A percentile compares a stretch with the other conserved stretches of the same genome.
Evolutionary conservation across 805 yeast genomes (phyloP).

Genomic region (Yamadazyma olivae): DNA sequence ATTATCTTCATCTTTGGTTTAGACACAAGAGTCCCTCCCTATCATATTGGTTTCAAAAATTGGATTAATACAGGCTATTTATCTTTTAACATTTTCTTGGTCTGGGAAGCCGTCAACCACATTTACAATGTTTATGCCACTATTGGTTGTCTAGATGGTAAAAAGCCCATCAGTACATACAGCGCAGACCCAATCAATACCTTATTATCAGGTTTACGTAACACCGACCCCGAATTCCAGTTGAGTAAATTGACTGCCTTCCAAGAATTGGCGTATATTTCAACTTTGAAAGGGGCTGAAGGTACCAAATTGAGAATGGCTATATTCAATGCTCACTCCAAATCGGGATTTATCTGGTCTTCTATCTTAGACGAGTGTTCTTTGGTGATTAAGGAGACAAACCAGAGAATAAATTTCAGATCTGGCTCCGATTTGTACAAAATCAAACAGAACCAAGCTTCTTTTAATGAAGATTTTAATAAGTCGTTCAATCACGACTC

Average conservation of each 20-base stretch:
- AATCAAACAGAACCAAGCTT: constrained; percentile 18
- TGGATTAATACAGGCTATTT: constrained; percentile 26
- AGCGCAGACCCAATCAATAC: constrained; percentile 64
- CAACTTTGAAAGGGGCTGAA: constrained; percentile 45
- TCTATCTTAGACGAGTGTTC: constrained; percentile 60
- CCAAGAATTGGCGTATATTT: constrained; percentile 68
- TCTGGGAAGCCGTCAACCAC: constrained; percentile 57
- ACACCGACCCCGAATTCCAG: constrained; percentile 35
- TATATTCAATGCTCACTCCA: constrained; percentile 50
- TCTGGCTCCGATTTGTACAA: constrained; percentile 27
- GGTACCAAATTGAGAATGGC: constrained; percentile 46
- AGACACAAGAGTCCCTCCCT: constrained; percentile 42
- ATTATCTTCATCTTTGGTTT: constrained; percentile 26
- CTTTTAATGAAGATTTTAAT: constrained; percentile 16
- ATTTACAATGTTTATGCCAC: constrained; percentile 64
- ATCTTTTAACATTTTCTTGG: constrained; percentile 32
- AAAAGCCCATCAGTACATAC: constrained; percentile 55
- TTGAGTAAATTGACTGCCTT: constrained; percentile 58
- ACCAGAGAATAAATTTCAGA: constrained; percentile 38
- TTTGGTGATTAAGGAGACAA: constrained; percentile 48
- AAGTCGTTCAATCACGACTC: constrained; percentile 5
- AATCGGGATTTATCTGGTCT: constrained; percentile 52
- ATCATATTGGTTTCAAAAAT: constrained; percentile 27
- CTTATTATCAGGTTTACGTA: constrained; percentile 59
- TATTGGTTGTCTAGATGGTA: constrained; percentile 69